A percentile compares a stretch with the other conserved stretches of the same genome.
Conservation (phyloP, 108 stramenopile species). For the Cyclotella sp. region DNA sequence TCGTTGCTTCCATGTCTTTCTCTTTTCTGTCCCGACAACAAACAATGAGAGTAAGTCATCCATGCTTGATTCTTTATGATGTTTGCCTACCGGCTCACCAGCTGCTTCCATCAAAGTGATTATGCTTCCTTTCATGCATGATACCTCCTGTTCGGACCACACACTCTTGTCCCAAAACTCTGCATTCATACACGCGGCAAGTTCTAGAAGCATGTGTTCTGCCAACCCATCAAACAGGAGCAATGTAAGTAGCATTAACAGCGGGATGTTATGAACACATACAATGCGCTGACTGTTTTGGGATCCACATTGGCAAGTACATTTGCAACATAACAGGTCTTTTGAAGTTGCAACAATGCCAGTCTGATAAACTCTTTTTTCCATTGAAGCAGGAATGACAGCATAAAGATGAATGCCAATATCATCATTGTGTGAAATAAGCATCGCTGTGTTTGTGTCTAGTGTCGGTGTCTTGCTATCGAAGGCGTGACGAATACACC, state of each 20-base stretch:
- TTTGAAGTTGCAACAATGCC: constrained; percentile 11
- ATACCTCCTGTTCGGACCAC: constrained; percentile 17
- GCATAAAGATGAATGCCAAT: constrained; percentile 24
- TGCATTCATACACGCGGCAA: constrained; percentile 13
- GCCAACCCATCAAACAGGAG: constrained; percentile 23
- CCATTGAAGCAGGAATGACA: constrained; percentile 25
- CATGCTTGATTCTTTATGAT: too few relatives aligned
- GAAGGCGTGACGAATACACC: constrained; percentile 22
- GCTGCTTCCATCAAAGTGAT: constrained; percentile 21
- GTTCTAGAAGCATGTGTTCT: constrained; percentile 12
- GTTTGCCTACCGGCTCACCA: too few relatives aligned
- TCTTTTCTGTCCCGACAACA: too few relatives aligned
- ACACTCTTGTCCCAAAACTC: neutral
- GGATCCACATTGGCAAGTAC: constrained; percentile 34
- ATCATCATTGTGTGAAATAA: constrained; percentile 16
- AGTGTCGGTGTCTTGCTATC: constrained; percentile 20
- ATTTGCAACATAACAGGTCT: too few relatives aligned
- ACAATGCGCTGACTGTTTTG: constrained; percentile 7
- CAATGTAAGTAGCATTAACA: constrained; percentile 7
- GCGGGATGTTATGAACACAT: neutral
- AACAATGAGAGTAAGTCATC: too few relatives aligned
- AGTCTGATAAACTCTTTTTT: constrained; percentile 16
- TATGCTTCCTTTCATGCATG: constrained; percentile 18
- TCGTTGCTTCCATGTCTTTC: constrained; percentile 26
- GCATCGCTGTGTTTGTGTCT: constrained; percentile 8